A percentile compares a stretch with the other conserved stretches of the same genome.
These are phyloP conservation scores for Pythium guiyangense DNA, from an alignment of 352 stramenopile species.

Conservation along the genomic window DNA sequence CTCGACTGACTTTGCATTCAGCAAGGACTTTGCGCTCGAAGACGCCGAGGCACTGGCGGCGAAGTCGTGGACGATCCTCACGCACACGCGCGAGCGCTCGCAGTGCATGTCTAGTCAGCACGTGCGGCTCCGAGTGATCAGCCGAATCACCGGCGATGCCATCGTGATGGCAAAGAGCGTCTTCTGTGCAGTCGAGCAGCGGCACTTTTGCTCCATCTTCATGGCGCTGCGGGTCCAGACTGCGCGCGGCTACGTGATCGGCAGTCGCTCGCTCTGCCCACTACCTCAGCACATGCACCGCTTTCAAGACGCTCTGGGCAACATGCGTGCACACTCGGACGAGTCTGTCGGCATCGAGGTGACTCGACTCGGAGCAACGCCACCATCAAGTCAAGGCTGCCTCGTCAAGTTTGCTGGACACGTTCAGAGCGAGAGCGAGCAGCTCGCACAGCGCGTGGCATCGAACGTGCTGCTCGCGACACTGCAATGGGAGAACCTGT, in stretches of 20 bases:
- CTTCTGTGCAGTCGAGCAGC: conserved; percentile 8
- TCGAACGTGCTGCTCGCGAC: conserved; percentile 18
- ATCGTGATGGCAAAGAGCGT: conserved; percentile 17
- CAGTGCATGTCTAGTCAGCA: conserved; percentile 18
- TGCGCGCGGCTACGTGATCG: conserved; percentile 14
- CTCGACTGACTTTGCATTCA: conserved; percentile 36
- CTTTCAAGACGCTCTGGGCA: conserved; percentile 9
- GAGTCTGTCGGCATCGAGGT: conserved; percentile 15
- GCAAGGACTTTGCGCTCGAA: conserved; percentile 35
- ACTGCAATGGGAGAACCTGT: conserved; percentile 26
- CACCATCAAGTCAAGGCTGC: conserved; percentile 13
- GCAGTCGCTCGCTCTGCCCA: conserved; percentile 18
- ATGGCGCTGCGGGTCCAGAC: conserved; percentile 2
- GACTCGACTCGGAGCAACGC: conserved; percentile 3
- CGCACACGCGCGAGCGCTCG: conserved; percentile 4
- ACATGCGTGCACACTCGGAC: conserved; percentile 16
- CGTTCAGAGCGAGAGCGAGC: conserved; percentile 15
- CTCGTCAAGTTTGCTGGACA: conserved; percentile 17
- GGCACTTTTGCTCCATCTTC: conserved; percentile 4
- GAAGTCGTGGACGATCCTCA: conserved; percentile 24
- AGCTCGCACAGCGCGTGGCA: conserved; percentile 19
- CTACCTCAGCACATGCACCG: conserved; percentile 13
- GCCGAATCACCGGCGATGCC: conserved; percentile 15
- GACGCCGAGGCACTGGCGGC: conserved; percentile 14
- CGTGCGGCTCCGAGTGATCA: conserved; percentile 27